Conservation (phyloP, 805 yeast genomes). For the Candida taoyuanica region DNA sequence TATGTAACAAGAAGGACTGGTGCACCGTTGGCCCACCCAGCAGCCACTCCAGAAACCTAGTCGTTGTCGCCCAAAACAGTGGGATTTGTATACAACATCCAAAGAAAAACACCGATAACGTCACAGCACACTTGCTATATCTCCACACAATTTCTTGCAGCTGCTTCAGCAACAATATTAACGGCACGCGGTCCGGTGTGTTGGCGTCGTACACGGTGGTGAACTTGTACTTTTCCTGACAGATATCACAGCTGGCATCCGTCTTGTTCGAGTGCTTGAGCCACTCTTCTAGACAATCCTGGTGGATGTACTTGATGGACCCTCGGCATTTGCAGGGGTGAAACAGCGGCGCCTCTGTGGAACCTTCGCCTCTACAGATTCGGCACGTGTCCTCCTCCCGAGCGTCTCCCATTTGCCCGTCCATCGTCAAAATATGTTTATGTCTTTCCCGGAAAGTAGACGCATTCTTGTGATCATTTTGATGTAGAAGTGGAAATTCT, state of each 20-base stretch:
- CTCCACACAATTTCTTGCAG: slow-evolving; percentile 19
- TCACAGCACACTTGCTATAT: slow-evolving; percentile 17
- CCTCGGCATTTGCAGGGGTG: slow-evolving; percentile 96
- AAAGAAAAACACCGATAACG: slow-evolving; percentile 26
- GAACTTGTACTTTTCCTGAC: slow-evolving; percentile 70
- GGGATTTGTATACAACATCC: slow-evolving; percentile 53
- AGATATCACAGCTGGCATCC: slow-evolving; percentile 76
- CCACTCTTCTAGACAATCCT: slow-evolving; percentile 90
- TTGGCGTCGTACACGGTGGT: slow-evolving; percentile 57
- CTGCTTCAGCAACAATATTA: slow-evolving; percentile 40
- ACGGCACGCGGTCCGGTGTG: slow-evolving; percentile 64
- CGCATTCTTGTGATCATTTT: too few species aligned
- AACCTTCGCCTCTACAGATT: slow-evolving; percentile 90
- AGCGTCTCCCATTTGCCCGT: slow-evolving; percentile 2
- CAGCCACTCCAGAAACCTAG: slow-evolving; percentile 50
- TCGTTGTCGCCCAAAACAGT: slow-evolving; percentile 49
- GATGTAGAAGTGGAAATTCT: too few species aligned
- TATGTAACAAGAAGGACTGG: slow-evolving; percentile 22
- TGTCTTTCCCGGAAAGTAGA: too few species aligned
- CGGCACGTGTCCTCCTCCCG: slow-evolving; percentile 61
- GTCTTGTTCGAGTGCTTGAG: slow-evolving; percentile 47
- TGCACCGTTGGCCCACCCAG: slow-evolving; percentile 50
- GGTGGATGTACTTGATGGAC: slow-evolving; percentile 88
- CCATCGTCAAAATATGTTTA: not conserved
- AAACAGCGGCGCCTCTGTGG: slow-evolving; percentile 69